A percentile compares a stretch with the other conserved stretches of the same genome.
Conservation (phyloP, 208 protist species). For the Vickermania spadyakhi region DNA sequence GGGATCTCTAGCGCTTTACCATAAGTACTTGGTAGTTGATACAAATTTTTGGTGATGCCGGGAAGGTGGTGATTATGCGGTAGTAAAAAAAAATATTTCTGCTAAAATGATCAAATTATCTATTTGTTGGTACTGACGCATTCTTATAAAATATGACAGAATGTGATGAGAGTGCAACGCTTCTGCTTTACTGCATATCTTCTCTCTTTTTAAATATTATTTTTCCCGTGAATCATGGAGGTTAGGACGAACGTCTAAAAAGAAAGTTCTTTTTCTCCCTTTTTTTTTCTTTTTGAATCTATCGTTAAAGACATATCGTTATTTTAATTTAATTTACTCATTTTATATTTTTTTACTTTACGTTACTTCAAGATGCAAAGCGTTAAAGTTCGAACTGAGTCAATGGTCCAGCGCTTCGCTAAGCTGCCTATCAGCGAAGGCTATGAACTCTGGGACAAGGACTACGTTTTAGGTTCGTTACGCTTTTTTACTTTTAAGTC, state of each 20-base stretch:
- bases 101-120: background rate
- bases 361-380: slow-evolving; percentile 29
- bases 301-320: slow-evolving; percentile 2
- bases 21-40: slow-evolving; percentile 15
- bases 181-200: background rate
- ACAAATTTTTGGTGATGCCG: slow-evolving; percentile 4
- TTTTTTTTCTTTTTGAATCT: slow-evolving; percentile 5
- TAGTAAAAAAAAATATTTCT: background rate
- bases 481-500: slow-evolving; percentile 86
- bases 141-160: no score
- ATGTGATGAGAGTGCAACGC: no score
- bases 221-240: background rate
- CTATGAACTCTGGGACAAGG: slow-evolving; percentile 83
- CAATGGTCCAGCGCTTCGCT: slow-evolving; percentile 76
- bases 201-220: slow-evolving; percentile 5
- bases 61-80: background rate
- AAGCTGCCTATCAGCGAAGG: slow-evolving; percentile 83
- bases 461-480: slow-evolving; percentile 80
- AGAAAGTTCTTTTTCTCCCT: no score
- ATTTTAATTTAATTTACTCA: background rate
- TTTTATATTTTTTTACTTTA: slow-evolving; percentile 7
- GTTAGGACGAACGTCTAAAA: no score
- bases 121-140: background rate
- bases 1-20: background rate
- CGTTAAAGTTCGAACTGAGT: slow-evolving; percentile 75